Base-by-base conservation (phyloP, 306 rosid genomes). In the Chamaecrista fasciculata region DNA sequence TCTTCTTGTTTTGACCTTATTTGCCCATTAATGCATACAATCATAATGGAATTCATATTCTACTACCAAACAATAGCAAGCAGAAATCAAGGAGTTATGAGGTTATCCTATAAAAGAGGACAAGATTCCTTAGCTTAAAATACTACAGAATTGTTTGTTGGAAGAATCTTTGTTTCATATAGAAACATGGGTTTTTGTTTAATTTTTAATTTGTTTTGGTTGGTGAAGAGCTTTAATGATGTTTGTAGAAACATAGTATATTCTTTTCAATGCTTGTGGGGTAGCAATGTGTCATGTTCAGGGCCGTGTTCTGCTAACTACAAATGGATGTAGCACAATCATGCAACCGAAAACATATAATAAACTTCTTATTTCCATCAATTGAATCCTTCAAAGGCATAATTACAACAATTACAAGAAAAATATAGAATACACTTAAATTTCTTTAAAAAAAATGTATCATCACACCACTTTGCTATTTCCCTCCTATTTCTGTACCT, bases 361-460 rank as follows among this genome's bases (percentile, higher is more conserved):
- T 71, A 20, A 74, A 71, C 19, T 59, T 64, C 58, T 73, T 73
- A 68, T 81, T 77, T 64, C 46, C 71, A 78, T 71, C 77, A 53
- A 86, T 71, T 71, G 80, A 83, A 75, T 76, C 67, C 59, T 42
- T 75, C 24, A 14, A 69, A 69, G 36, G 15, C 75, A 53, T 75
- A 56, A 58, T 71, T 86, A 82, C 90, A 89, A 48, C 73, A 78
- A 69, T 70, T n/a, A 53, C 43, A 57, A 57, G 18, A n/a, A 65
- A 71, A 68, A 63, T 46, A 49, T 37, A 57, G 76, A 24, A 66
- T n/a, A 55, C 37, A 55, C 37, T 47, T 40, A 53, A 79, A 23
- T 36, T 12, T n/a, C n/a, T n/a, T n/a, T n/a, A n/a, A n/a, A n/a
- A 1, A 52, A 68, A 40, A 40, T 14, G 62, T 79, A 71, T 74